Base-by-base conservation (phyloP, 2,329 filamentous ascomycete species). In the Beauveria varroae region DNA sequence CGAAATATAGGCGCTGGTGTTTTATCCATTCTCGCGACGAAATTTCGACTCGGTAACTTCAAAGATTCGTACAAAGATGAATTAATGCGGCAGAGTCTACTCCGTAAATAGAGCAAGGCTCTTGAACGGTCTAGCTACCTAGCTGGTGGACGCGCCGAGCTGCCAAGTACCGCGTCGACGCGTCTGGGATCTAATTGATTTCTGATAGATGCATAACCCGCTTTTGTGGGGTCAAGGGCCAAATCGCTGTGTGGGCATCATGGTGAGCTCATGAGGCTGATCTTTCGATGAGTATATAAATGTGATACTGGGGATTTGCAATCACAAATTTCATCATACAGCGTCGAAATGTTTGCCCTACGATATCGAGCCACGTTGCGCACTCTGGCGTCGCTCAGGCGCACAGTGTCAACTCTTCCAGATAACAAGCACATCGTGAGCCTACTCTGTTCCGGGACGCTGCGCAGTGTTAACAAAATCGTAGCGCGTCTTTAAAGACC, bases 401-500 rank as follows among this genome's bases (percentile, higher is more conserved):
- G 81, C 37, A 62, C 68, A 18, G 64, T 84, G 4, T 79, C 79
- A 41, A 81, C 78, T 7, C 67, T 86, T 22, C 69, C 76, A 8
- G 77, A 74, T 46, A 86, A 86, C 63, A 74, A 78, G 6, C 72
- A 79, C 63, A 85, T 86, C 68, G 83, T 85, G 67, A 72, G 80
- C 74, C 9, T 57, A 47, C 12, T 16, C 6, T 44, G 22, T 22
- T 20, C 10, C 22, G 30, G 16, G 34, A 49, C 57, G 8, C 24
- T 34, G 43, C 5, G 10, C 26, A 8, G 6, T 62, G 58, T 64
- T 67, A 50, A 70, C 65, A 46, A 28, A 28, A 44, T 61, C 30
- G 6, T 60, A 88, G 85, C 86, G 85, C 79, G 79, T 83, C 60
- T 83, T 85, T 66, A 78, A 79, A 28, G 74, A 80, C 63, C 74